These are phyloP conservation scores for Alternaria sp. DNA, from an alignment of 2,329 filamentous ascomycete genomes.

Conservation along the genomic window DNA sequence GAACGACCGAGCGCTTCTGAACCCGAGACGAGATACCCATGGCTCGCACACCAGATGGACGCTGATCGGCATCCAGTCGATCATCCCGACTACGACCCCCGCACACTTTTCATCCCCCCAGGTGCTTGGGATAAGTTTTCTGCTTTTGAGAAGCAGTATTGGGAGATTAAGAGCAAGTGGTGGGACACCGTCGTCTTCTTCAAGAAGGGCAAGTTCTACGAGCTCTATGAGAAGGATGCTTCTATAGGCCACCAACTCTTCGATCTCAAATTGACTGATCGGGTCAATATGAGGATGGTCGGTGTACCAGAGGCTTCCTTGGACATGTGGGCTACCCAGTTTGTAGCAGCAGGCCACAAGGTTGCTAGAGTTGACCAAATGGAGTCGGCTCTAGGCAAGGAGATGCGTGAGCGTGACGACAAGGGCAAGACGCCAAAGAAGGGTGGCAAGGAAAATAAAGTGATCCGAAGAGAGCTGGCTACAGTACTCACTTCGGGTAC, in stretches of 20 bases:
- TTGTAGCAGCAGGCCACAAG: slow-evolving; percentile 97
- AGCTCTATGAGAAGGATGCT: slow-evolving; percentile 96
- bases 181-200: slow-evolving; percentile 99
- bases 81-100: slow-evolving; percentile 88
- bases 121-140: slow-evolving; percentile 82
- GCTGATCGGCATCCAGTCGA: slow-evolving; percentile 79
- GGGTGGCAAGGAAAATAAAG: slow-evolving; percentile 73
- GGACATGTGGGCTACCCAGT: slow-evolving; percentile 98
- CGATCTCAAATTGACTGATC: slow-evolving; percentile 94
- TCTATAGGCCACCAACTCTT: slow-evolving; percentile 96
- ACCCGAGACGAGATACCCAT: slow-evolving; percentile 84
- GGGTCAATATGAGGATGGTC: slow-evolving; percentile 99
- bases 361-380: slow-evolving; percentile 96
- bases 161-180: slow-evolving; percentile 98
- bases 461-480: slow-evolving; percentile 88
- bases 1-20: slow-evolving; percentile 79
- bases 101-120: slow-evolving; percentile 89
- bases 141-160: slow-evolving; percentile 97
- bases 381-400: slow-evolving; percentile 93
- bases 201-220: slow-evolving; percentile 99
- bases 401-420: slow-evolving; percentile 92
- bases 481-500: slow-evolving; percentile 92
- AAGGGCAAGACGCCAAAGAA: slow-evolving; percentile 59
- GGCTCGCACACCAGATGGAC: slow-evolving; percentile 86
- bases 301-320: slow-evolving; percentile 94